Conservation (phyloP, 257 asterid species). For the Ilex aquifolium region DNA sequence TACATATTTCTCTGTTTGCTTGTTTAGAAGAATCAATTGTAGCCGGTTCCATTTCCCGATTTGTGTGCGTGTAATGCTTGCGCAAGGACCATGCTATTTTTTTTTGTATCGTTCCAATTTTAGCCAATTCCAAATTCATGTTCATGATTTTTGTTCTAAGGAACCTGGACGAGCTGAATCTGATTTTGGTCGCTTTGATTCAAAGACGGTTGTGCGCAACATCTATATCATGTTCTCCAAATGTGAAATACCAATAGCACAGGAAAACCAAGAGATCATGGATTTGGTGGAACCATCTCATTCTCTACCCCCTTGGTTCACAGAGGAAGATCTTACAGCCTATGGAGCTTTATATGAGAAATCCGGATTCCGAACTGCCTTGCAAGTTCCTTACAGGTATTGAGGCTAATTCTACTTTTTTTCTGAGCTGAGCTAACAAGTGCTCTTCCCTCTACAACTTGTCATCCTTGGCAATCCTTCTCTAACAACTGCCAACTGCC, state of each 20-base stretch:
- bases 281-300: constrained; percentile 46
- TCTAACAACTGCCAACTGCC: no score
- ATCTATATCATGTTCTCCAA: constrained; percentile 51
- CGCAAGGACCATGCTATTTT: neutral
- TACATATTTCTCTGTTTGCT: neutral
- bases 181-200: constrained; percentile 48
- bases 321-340: constrained; percentile 43
- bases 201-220: constrained; percentile 48
- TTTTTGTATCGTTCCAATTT: neutral
- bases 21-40: neutral
- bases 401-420: neutral
- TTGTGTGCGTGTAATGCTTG: neutral
- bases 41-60: neutral
- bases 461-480: no score
- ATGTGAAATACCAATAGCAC: constrained; percentile 46
- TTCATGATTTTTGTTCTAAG: constrained; percentile 8
- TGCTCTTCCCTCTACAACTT: no score
- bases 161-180: constrained; percentile 56
- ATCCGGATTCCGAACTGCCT: constrained; percentile 54
- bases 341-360: constrained; percentile 52
- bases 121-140: neutral
- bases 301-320: constrained; percentile 55
- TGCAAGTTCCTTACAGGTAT: constrained; percentile 63
- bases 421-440: no score
- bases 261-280: constrained; percentile 44